A percentile compares a stretch with the other conserved stretches of the same genome.
Evolutionary conservation across 2,329 filamentous ascomycete species (phyloP).

Genomic region (Periconia digitata): DNA sequence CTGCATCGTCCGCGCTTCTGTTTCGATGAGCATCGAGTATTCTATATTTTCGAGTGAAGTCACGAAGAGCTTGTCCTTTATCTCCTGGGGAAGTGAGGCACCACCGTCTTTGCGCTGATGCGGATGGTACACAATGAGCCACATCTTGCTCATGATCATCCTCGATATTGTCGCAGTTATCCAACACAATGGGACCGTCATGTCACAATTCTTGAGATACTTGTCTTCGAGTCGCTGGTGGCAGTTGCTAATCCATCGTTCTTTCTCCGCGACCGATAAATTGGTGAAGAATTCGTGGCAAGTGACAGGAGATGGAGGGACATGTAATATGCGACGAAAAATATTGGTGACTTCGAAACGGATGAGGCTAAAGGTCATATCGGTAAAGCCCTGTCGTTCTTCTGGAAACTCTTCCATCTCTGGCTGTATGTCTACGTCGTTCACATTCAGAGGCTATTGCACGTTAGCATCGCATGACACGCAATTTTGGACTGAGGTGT

Average conservation of each 20-base stretch:
- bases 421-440: conserved; percentile 56
- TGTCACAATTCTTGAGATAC: conserved; percentile 56
- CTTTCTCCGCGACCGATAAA: conserved; percentile 50
- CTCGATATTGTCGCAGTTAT: conserved; percentile 68
- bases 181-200: conserved; percentile 65
- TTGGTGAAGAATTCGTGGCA: conserved; percentile 48
- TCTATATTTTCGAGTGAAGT: conserved; percentile 76
- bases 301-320: conserved; percentile 45
- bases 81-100: conserved; percentile 60
- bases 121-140: conserved; percentile 75
- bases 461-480: conserved; percentile 9
- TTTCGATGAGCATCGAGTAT: conserved; percentile 66
- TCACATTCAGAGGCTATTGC: conserved; percentile 54
- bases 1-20: conserved; percentile 61
- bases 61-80: conserved; percentile 68
- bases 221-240: conserved; percentile 51
- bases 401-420: conserved; percentile 52
- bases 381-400: conserved; percentile 56
- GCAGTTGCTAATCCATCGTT: conserved; percentile 53
- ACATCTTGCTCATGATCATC: conserved; percentile 76
- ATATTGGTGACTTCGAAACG: conserved; percentile 55
- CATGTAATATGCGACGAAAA: conserved; percentile 49
- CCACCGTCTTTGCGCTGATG: conserved; percentile 62
- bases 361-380: conserved; percentile 60
- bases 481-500: background rate